Base-by-base conservation (phyloP, 2,329 filamentous ascomycete species). In the Xylaria sp. region DNA sequence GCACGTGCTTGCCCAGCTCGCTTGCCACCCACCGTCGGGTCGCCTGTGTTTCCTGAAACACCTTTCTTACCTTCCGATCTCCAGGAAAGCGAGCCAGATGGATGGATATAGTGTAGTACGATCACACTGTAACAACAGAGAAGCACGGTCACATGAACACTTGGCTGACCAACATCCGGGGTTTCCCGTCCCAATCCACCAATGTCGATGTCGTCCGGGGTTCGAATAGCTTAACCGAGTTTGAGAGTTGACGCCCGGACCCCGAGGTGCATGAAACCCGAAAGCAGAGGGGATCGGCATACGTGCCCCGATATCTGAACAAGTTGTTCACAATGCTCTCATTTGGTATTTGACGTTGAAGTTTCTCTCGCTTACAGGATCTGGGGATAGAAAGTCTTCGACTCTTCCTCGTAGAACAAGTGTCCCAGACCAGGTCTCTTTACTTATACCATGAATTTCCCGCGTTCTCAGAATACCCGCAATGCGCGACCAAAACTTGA, bases 41-140 rank as follows among this genome's bases (percentile, higher is more conserved):
- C 39, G 23, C 13, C 56, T 28, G 25, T 44, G 13, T 23, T 46
- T 44, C 56, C 56, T 48, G 56, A 58, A 58, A 58, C 56, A 46
- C 34, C 18, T 18, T n/a, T 20, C 10, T 39, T 39, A 39, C 20
- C 39, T 58, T 28, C n/a, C 54, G 37, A 10, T 18, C 18, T 41
- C 54, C 31, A 28, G 37, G 25, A 37, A 61, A 61, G 10, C 34
- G 18, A 61, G 31, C n/a, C 58, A 25, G 37, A n/a, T 18, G 44
- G n/a, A 18, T 48, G n/a, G 13, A 15, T 55, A 25, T 25, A 25
- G 28, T 28, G 28, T 28, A 28, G 28, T 28, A 28, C 28, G 28
- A 28, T 3, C 28, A 28, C 34, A 18, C 59, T 25, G 15, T 13
- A 13, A 51, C 46, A 41, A 20, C 44, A 46, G 44, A 44, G 34